Base-by-base conservation (phyloP, 2,329 filamentous ascomycete genomes). In the Alternaria burnsii region DNA sequence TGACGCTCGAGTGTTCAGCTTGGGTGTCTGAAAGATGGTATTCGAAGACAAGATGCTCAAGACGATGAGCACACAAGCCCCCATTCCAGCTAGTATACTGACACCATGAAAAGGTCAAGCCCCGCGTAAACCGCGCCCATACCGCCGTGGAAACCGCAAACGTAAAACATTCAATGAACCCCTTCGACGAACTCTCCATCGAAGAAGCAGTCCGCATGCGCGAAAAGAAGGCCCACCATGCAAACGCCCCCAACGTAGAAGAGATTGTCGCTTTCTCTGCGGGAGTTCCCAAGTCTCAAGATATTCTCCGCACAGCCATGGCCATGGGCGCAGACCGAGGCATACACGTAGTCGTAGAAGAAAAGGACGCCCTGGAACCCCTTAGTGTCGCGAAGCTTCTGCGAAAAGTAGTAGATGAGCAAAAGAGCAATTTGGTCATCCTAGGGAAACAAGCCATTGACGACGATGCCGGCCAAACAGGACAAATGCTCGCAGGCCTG, bases 401-500 rank as follows among this genome's bases (percentile, higher is more conserved):
- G 61, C 85, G 87, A 74, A 88, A 89, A 71, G 89, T 94, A 1
- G 94, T 92, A 16, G 87, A 93, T 78, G 86, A 90, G 78, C 91
- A 99, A 82, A 89, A 92, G 76, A 90, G 90, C 80, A 97, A 99
- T 82, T 82, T 99, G 58, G 93, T 99, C 22, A 89, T 99, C 66
- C 83, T 98, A 67, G 95, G 95, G 71, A 99, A 99, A 85, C 95
- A 99, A 87, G 94, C 91, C 77, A 99, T 99, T 79, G 95, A 99
- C 80, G 94, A 97, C 76, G 95, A 99, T 80, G 89, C 93, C 58
- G 90, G 88, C 62, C 95, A 99, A 88, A 99, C 95, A 60, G 95
- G 95, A 26, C 94, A 97, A 86, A 99, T 99, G 94, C 88, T 99
- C 20, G 95, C 95, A 0, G 95, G 94, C 1, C 79, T 99, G 67